Conservation (phyloP, 2,329 filamentous ascomycete species). For the Nigrograna mackinnonii region DNA sequence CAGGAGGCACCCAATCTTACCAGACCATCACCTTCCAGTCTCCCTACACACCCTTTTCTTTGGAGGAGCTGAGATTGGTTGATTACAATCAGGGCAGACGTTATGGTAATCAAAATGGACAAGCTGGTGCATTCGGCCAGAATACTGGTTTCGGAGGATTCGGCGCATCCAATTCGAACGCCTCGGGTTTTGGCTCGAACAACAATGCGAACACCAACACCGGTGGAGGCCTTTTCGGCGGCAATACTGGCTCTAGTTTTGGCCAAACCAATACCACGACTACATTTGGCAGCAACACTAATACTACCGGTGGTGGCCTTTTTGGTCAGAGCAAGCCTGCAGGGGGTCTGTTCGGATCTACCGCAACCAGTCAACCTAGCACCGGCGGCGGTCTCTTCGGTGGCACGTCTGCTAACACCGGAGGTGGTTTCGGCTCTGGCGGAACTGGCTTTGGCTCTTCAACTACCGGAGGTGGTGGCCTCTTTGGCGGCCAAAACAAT, state of each 20-base stretch:
- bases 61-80: slow-evolving; percentile 68
- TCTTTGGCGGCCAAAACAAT: slow-evolving; percentile 58
- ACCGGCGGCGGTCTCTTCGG: slow-evolving; percentile 40
- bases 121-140: slow-evolving; percentile 80
- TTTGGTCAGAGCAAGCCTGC: slow-evolving; percentile 40
- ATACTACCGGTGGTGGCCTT: slow-evolving; percentile 32
- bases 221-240: slow-evolving; percentile 51
- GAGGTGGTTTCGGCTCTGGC: slow-evolving; percentile 37
- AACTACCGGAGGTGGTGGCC: slow-evolving; percentile 30
- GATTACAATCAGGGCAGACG: slow-evolving; percentile 89
- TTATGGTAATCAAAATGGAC: slow-evolving; percentile 80
- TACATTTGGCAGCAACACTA: slow-evolving; percentile 16
- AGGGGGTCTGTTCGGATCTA: slow-evolving; percentile 45
- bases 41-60: slow-evolving; percentile 85
- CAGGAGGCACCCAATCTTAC: slow-evolving; percentile 63
- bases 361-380: slow-evolving; percentile 25
- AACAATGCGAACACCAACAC: slow-evolving; percentile 28
- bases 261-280: slow-evolving; percentile 20
- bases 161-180: slow-evolving; percentile 42
- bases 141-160: slow-evolving; percentile 59
- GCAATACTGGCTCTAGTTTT: slow-evolving; percentile 29
- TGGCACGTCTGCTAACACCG: slow-evolving; percentile 25
- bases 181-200: slow-evolving; percentile 51
- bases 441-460: slow-evolving; percentile 15
- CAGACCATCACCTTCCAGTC: slow-evolving; percentile 81